Conservation (phyloP, 805 yeast species). For the Candida vaughaniae region DNA sequence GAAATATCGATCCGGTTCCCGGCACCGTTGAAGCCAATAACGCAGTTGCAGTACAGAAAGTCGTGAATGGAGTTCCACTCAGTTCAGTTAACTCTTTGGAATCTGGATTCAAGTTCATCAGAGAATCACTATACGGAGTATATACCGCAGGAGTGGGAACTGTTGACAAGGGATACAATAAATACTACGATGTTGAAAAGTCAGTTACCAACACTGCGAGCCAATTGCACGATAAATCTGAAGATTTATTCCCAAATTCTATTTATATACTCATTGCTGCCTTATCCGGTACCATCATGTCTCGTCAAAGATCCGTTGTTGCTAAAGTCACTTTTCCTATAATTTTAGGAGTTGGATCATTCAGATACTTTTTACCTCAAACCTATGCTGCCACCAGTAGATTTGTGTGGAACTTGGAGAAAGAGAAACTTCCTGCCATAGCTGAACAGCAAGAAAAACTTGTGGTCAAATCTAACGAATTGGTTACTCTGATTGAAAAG, state of each 20-base stretch:
- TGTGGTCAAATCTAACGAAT: constrained; percentile 42
- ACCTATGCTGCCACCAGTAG: constrained; percentile 63
- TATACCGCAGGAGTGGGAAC: constrained; percentile 25
- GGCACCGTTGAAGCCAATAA: constrained; percentile 36
- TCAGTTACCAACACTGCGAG: constrained; percentile 62
- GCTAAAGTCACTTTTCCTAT: constrained; percentile 58
- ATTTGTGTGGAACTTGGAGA: constrained; percentile 61
- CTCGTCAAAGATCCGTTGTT: constrained; percentile 63
- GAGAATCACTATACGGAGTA: constrained; percentile 33
- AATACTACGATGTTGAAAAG: constrained; percentile 60
- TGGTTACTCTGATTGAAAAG: constrained; percentile 45
- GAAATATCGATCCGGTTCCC: constrained; percentile 45
- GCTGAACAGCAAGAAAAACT: constrained; percentile 60
- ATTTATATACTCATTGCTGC: constrained; percentile 68
- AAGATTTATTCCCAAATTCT: constrained; percentile 69
- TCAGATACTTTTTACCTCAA: constrained; percentile 67
- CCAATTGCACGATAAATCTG: constrained; percentile 59
- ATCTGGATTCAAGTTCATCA: constrained; percentile 43
- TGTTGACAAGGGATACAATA: constrained; percentile 47
- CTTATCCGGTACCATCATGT: constrained; percentile 67
- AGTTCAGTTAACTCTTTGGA: constrained; percentile 54
- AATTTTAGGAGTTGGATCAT: constrained; percentile 59
- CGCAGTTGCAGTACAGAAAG: constrained; percentile 46
- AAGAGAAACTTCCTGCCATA: constrained; percentile 57
- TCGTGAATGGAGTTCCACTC: constrained; percentile 57